Conservation (phyloP, 768 basidiomycete genomes). For the Phaffia australis region DNA sequence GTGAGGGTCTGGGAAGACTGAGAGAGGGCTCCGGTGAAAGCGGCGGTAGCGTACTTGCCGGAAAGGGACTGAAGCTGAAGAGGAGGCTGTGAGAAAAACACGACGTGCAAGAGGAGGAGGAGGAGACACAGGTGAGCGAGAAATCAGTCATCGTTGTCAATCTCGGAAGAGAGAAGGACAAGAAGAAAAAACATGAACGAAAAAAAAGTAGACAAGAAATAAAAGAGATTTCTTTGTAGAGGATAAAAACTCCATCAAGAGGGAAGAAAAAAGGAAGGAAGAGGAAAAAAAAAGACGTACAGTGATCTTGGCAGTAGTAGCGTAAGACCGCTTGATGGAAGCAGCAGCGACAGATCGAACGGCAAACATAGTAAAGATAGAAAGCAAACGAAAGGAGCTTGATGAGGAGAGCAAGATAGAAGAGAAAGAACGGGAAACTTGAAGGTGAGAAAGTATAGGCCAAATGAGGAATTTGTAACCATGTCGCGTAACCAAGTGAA, state of each 20-base stretch:
- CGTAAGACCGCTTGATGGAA: constrained; percentile 15
- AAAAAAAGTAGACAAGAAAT: neutral
- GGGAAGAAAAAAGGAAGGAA: neutral
- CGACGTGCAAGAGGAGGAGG: neutral
- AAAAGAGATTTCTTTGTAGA: neutral
- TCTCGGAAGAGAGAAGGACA: too few relatives aligned
- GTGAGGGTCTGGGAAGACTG: constrained; percentile 72
- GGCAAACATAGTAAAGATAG: constrained; percentile 15
- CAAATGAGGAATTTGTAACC: too few relatives aligned
- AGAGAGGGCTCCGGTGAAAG: constrained; percentile 43
- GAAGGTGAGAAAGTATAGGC: too few relatives aligned
- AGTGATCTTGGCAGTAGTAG: constrained; percentile 6
- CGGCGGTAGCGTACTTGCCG: constrained; percentile 36
- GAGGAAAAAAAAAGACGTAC: neutral
- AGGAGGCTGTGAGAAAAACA: constrained; percentile 8
- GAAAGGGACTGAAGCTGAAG: constrained; percentile 26
- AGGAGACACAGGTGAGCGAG: neutral
- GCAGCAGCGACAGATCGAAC: constrained; percentile 19
- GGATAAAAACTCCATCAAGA: neutral
- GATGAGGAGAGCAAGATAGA: constrained; percentile 1
- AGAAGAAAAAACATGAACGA: neutral
- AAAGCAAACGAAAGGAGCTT: neutral
- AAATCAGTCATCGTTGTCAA: too few relatives aligned
- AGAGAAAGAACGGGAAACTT: too few relatives aligned
- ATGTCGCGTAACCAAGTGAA: too few relatives aligned